Conservation (phyloP, 441 rosid species). For the Daphne laureola region DNA sequence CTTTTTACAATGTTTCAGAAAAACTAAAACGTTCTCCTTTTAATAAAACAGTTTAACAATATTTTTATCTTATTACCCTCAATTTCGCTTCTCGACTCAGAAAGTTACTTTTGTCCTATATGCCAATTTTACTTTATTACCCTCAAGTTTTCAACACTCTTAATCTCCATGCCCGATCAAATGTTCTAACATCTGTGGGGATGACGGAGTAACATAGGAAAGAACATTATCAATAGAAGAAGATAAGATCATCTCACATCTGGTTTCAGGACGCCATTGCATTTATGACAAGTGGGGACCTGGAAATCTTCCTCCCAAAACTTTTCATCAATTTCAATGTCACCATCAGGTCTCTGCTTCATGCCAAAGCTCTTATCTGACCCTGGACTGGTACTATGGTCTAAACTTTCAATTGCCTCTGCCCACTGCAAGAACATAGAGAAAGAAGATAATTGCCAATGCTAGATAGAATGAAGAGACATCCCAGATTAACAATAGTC, state of each 20-base stretch:
- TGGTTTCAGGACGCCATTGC: slow-evolving; percentile 78
- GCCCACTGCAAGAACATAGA: slow-evolving; percentile 62
- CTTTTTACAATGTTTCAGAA: too few relatives aligned
- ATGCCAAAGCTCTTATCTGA: slow-evolving; percentile 92
- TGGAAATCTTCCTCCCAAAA: slow-evolving; percentile 88
- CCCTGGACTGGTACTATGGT: slow-evolving; percentile 47
- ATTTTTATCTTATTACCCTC: too few relatives aligned
- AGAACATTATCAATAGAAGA: slow-evolving; percentile 2
- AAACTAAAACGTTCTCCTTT: too few relatives aligned
- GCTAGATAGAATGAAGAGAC: too few relatives aligned
- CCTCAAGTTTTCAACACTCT: too few relatives aligned
- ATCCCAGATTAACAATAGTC: not conserved
- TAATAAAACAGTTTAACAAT: too few relatives aligned
- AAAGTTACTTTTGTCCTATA: too few relatives aligned
- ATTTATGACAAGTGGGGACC: slow-evolving; percentile 74
- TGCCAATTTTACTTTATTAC: too few relatives aligned
- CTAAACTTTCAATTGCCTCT: slow-evolving; percentile 77
- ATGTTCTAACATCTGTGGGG: too few relatives aligned
- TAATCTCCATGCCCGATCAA: too few relatives aligned
- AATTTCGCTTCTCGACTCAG: too few relatives aligned
- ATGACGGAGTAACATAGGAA: too few relatives aligned
- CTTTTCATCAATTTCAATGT: slow-evolving; percentile 91
- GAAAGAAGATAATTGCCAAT: not conserved
- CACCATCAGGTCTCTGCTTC: slow-evolving; percentile 96
- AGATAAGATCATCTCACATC: slow-evolving; percentile 46